Evolutionary conservation across 169 alveolate species (phyloP), one percentile per base, ranked within the genome.

Genomic region (Babesia ovata): DNA sequence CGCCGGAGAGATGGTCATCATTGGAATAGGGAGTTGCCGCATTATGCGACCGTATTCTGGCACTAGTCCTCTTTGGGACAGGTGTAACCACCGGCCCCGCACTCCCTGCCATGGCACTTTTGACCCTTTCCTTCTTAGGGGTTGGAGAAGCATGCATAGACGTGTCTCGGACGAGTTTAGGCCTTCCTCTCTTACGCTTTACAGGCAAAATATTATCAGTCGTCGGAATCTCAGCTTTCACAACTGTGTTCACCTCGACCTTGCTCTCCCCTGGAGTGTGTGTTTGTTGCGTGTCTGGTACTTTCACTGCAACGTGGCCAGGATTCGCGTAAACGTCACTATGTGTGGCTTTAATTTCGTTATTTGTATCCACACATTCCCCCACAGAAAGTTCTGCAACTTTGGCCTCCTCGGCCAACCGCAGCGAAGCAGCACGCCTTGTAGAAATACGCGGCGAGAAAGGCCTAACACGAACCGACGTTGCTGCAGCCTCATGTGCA

Each of bases 101-200:
- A 12, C 4, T 21, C n/a, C 39, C 59, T 10, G 24, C 59, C 24
- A 10, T 52, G 13, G 45, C 48, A n/a, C 49, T 36, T 58, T 62
- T 62, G 56, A 16, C 57, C 53, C 21, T 62, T 19, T 62, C 70
- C 21, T 45, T 62, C 22, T 19, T 57, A 12, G 45, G 48, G 16
- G 26, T n/a, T 6, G 70, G 42, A 14, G 66, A 33, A 8, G 66
- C 26, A 12, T 39, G 17, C 33, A 21, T 0, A 9, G 36, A 2
- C 16, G 53, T 21, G 4, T n/a, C 24, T 21, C 39, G 16, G 28
- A 45, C 71, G n/a, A 0, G 17, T 21, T 62, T 62, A 0, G 71
- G 71, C 39, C 71, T 62, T 26, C 71, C 71, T 8, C 76, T 24
- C 65, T 67, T 67, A 17, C 57, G 28, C 58, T 67, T 67, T 24